These are phyloP conservation scores for Colletotrichum truncatum DNA, from an alignment of 2,329 filamentous ascomycete genomes.

Conservation along the genomic window DNA sequence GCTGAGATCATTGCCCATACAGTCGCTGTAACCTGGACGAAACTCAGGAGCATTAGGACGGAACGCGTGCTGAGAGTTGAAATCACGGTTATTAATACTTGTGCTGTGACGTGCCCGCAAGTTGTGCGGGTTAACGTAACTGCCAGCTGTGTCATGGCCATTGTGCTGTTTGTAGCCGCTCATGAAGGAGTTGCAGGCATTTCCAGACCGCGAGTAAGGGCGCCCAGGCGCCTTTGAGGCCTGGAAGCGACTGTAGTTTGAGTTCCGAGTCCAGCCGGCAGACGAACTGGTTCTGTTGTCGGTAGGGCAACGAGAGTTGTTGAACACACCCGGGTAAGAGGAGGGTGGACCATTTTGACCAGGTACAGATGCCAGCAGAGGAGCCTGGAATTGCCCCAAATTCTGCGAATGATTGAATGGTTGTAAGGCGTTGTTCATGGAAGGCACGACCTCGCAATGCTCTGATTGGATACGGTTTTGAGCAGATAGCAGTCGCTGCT, in stretches of 20 bases:
- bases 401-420: constrained; percentile 17
- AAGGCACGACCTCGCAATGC: not conserved
- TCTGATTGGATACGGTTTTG: not conserved
- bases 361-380: not conserved
- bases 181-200: not conserved
- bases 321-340: constrained; percentile 18
- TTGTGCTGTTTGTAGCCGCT: constrained; percentile 5
- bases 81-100: constrained; percentile 21
- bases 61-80: constrained; percentile 33
- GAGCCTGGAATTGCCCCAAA: not conserved
- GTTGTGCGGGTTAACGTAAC: not conserved
- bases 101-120: constrained; percentile 19
- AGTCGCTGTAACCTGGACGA: constrained; percentile 34
- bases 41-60: constrained; percentile 44
- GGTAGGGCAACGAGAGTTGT: not conserved
- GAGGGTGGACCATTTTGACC: constrained; percentile 2
- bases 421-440: constrained; percentile 11
- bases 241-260: not conserved
- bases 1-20: not conserved
- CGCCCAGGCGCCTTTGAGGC: not conserved
- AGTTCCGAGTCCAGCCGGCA: constrained; percentile 16
- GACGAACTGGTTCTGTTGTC: constrained; percentile 23
- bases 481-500: not conserved
- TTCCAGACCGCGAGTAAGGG: constrained; percentile 13
- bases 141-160: not conserved